Conservation (phyloP, 441 rosid species). For the Syzygium syzygioides region DNA sequence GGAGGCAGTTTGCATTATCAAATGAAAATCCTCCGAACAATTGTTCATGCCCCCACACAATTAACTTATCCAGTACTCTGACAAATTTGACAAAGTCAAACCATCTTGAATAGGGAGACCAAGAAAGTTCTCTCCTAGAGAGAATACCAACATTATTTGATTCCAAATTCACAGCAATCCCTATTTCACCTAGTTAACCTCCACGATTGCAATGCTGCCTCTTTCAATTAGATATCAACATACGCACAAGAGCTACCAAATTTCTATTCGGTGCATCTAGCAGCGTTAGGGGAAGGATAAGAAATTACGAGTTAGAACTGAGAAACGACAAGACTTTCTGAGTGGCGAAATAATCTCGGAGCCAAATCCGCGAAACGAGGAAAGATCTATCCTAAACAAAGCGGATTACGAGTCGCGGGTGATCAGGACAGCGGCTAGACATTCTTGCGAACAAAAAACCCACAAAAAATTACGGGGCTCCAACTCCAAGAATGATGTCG, state of each 20-base stretch:
- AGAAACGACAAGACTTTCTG: background rate
- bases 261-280: background rate
- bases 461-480: background rate
- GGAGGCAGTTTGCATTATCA: background rate
- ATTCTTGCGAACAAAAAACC: background rate
- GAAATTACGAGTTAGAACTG: background rate
- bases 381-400: background rate
- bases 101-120: background rate
- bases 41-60: background rate
- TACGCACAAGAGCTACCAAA: background rate
- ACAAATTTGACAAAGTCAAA: background rate
- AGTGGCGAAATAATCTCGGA: background rate
- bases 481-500: background rate
- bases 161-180: background rate
- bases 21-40: background rate
- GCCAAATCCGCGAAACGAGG: background rate
- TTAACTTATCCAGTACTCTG: background rate
- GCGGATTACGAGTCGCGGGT: background rate
- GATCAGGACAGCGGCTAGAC: background rate
- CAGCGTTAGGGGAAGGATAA: background rate
- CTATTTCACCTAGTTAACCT: background rate
- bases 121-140: background rate
- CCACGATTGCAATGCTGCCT: background rate
- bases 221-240: background rate
- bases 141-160: background rate